Evolutionary conservation across 768 basidiomycete species (phyloP), one percentile per base, ranked within the genome.

Genomic region (Tylopilus rubrobrunneus): DNA sequence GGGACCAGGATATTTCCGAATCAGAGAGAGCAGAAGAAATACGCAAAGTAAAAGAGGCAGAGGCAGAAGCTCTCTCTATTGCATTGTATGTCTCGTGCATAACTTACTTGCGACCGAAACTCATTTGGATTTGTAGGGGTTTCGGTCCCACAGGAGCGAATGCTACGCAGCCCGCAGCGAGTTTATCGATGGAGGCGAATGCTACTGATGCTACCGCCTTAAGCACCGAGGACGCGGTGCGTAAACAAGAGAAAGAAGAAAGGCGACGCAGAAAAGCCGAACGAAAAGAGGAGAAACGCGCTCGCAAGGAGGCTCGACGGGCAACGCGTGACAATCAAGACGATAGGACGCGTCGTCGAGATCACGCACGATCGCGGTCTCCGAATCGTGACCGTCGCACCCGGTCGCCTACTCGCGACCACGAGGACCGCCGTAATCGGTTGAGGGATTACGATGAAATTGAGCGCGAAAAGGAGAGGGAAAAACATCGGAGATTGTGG

Each of bases 41-140:
- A 31, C 73, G 81, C 52, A 82, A 78, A 62, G 67, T 97, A 58
- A 96, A 97, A 68, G 88, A 93, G 64, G 79, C 86, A 15, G 95
- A 98, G 67, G 90, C 88, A 23, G 92, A 97, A 53, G 94, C 93
- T 0, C 73, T 98, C 48, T 75, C 88, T 15, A 80, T 84, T 27
- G 92, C 90, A 41, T 72, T 98, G 87, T 87, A 58, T 44, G 84
- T 76, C n/a, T 33, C 29, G 11, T 36, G 34, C 23, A 9, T 0
- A n/a, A 8, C 15, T 51, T 41, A 6, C 39, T 10, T 12, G 10
- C 25, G 28, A 25, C 53, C 54, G 29, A 23, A 67, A 51, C 36
- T 48, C 21, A 34, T 40, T 46, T 53, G 55, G 55, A n/a, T 58
- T 9, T n/a, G 11, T 63, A 92, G 89, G 50, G 91, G 91, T 5